Base-by-base conservation (phyloP, 75 land plant genomes). In the Chamaecyparis obtusa region DNA sequence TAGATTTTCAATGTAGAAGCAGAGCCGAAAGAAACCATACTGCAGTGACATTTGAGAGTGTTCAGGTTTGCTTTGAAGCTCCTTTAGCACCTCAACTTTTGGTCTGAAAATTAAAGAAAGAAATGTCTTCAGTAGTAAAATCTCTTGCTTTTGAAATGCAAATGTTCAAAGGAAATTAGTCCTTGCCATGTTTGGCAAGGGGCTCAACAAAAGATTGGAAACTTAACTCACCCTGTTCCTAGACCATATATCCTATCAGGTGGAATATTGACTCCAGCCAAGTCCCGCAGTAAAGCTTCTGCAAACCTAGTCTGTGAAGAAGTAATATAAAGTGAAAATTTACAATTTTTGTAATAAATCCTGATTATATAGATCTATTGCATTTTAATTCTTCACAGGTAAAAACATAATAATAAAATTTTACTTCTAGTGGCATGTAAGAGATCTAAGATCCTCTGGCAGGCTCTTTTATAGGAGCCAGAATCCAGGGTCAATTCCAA, bases 231-330 rank as follows among this genome's bases (percentile, higher is more conserved):
- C 99, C 99, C 99, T 83, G 95, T 92, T 87, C 99, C 99, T 72
- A 98, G 85, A 44, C 99, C 99, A 90, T 93, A 98, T 27, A 98
- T 98, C 54, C 93, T 92, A 14, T 97, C 99, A 56, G 94, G 84
- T 21, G 97, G 96, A 41, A 98, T 92, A 43, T 90, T 91, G 19
- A 98, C 89, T 79, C 99, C 99, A 41, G 99, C 99, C 85, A 98
- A 88, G 86, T 98, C 95, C 84, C 88, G 87, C 24, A 98, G 90
- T 44, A 98, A 86, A n/a, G 94, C 93, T 48, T 92, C 93, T 33
- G 99, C 99, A 92, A 97, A 98, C 64, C 99, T 93, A 84, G 96
- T 88, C 99, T 98, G 92, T n/a, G 46, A 57, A 88, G 55, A n/a
- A 46, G 37, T 44, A 54, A 44, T n/a, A 41, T 51, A 35, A 83